Evolutionary conservation across 768 basidiomycete species (phyloP).

Genomic region (Lactarius trivialis): DNA sequence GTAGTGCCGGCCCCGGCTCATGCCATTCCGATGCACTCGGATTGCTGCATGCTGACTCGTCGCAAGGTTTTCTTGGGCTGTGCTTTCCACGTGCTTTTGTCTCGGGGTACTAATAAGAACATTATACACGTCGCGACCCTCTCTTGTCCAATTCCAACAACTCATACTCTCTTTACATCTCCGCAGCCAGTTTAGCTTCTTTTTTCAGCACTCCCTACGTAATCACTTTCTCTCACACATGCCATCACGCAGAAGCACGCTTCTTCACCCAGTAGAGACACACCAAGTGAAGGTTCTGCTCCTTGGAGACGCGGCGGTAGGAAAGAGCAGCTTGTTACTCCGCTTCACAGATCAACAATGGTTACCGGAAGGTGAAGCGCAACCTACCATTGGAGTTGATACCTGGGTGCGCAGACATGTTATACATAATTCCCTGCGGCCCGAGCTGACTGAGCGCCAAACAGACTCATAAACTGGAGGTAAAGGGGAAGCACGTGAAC

Average conservation of each 20-base stretch:
- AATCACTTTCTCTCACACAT: not conserved
- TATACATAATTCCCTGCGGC: not conserved
- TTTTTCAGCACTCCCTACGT: not conserved
- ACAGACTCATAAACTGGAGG: constrained; percentile 86
- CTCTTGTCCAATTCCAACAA: not conserved
- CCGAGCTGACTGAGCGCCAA: not conserved
- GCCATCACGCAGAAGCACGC: not conserved
- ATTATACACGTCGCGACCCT: not conserved
- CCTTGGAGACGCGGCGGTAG: constrained; percentile 83
- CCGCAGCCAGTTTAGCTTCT: not conserved
- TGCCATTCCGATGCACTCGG: not conserved
- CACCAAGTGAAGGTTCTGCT: constrained; percentile 77
- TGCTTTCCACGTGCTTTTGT: not conserved
- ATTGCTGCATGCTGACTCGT: not conserved
- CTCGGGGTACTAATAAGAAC: not conserved
- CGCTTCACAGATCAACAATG: constrained; percentile 94
- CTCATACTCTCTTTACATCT: not conserved
- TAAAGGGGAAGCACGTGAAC: constrained; percentile 78
- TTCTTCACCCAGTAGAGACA: constrained; percentile 27
- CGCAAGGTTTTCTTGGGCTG: not conserved
- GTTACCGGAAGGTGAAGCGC: constrained; percentile 82
- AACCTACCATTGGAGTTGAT: constrained; percentile 77
- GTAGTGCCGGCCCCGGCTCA: not conserved
- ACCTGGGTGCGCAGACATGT: constrained; percentile 57
- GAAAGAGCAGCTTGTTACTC: constrained; percentile 82